Percentiles rank a stretch among this genome's conserved stretches.
These are phyloP conservation scores for Trametes hirsuta DNA, from an alignment of 1,284 basidiomycete genomes.

Conservation along the genomic window DNA sequence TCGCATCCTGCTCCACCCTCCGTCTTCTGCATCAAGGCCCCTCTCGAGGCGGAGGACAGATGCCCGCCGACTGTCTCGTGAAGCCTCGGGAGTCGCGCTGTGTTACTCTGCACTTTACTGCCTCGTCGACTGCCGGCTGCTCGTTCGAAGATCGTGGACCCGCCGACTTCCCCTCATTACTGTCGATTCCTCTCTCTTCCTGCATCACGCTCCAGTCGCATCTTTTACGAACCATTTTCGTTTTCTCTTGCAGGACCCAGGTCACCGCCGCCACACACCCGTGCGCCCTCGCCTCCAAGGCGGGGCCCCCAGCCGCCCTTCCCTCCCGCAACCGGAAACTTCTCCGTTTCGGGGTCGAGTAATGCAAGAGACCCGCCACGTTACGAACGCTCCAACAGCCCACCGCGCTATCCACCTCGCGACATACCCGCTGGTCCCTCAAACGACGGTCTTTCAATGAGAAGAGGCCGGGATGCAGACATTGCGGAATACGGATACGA, in stretches of 20 bases:
- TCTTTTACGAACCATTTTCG: slow-evolving; percentile 35
- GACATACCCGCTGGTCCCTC: slow-evolving; percentile 21
- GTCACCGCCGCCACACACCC: slow-evolving; percentile 41
- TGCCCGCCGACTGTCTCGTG: slow-evolving; percentile 48
- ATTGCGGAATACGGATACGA: slow-evolving; percentile 24
- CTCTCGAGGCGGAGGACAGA: slow-evolving; percentile 54
- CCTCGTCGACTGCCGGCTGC: slow-evolving; percentile 45
- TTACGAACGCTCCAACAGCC: slow-evolving; percentile 22
- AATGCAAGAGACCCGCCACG: slow-evolving; percentile 20
- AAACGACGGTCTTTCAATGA: slow-evolving; percentile 31
- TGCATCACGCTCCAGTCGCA: slow-evolving; percentile 31
- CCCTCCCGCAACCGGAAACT: slow-evolving; percentile 4
- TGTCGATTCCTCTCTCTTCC: slow-evolving; percentile 41
- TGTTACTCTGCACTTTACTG: slow-evolving; percentile 44
- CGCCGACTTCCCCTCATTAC: slow-evolving; percentile 38
- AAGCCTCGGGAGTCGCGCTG: slow-evolving; percentile 56
- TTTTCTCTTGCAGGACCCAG: slow-evolving; percentile 58
- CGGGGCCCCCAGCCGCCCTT: slow-evolving; percentile 15
- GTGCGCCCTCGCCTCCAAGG: slow-evolving; percentile 26
- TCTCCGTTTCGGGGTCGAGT: slow-evolving; percentile 9
- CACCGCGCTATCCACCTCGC: slow-evolving; percentile 21
- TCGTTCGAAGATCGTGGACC: slow-evolving; percentile 46
- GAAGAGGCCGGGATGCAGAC: slow-evolving; percentile 34
- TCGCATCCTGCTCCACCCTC: slow-evolving; percentile 59
- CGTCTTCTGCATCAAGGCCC: slow-evolving; percentile 44